phyloP scores from a whole-genome alignment of 2,329 filamentous ascomycete species.

The Fonsecaea pedrosoi region DNA sequence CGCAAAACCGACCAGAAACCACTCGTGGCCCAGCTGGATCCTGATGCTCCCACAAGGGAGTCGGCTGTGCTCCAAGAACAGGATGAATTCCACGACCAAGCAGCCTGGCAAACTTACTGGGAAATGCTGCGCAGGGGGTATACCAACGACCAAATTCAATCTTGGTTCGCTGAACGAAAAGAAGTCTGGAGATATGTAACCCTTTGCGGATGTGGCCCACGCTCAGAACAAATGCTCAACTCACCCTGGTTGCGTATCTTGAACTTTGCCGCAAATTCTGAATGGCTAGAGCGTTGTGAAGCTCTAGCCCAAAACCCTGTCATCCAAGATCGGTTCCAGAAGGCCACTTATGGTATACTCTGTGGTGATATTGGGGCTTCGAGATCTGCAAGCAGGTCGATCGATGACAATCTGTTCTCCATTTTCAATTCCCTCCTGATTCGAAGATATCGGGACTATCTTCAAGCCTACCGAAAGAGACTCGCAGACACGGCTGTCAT shows the following conservation, averaged over 20 bases:
- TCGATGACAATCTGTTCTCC: slow-evolving; percentile 87
- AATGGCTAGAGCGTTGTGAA: slow-evolving; percentile 34
- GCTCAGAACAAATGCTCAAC: slow-evolving; percentile 48
- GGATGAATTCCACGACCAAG: slow-evolving; percentile 86
- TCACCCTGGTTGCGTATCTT: slow-evolving; percentile 40
- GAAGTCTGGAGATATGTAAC: slow-evolving; percentile 89
- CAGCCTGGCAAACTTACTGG: slow-evolving; percentile 93
- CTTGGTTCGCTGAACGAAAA: slow-evolving; percentile 84
- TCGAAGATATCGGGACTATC: slow-evolving; percentile 77
- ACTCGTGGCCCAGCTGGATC: slow-evolving; percentile 86
- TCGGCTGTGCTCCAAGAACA: slow-evolving; percentile 75
- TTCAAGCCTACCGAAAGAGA: slow-evolving; percentile 52
- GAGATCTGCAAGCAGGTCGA: slow-evolving; percentile 74
- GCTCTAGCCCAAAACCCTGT: slow-evolving; percentile 66
- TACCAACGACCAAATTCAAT: slow-evolving; percentile 73
- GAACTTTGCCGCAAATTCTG: slow-evolving; percentile 37
- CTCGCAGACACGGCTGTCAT: slow-evolving; percentile 53
- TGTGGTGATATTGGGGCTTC: slow-evolving; percentile 82
- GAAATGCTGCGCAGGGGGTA: slow-evolving; percentile 89
- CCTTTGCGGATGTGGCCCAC: slow-evolving; percentile 66
- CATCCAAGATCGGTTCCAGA: slow-evolving; percentile 74
- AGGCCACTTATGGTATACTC: slow-evolving; percentile 88
- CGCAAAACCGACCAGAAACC: slow-evolving; percentile 58
- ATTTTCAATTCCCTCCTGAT: slow-evolving; percentile 87
- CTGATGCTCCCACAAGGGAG: slow-evolving; percentile 85